Percentiles rank a stretch among this genome's conserved stretches.
phyloP scores from a whole-genome alignment of 176 grass and related monocot species.

The Paspalum vaginatum region DNA sequence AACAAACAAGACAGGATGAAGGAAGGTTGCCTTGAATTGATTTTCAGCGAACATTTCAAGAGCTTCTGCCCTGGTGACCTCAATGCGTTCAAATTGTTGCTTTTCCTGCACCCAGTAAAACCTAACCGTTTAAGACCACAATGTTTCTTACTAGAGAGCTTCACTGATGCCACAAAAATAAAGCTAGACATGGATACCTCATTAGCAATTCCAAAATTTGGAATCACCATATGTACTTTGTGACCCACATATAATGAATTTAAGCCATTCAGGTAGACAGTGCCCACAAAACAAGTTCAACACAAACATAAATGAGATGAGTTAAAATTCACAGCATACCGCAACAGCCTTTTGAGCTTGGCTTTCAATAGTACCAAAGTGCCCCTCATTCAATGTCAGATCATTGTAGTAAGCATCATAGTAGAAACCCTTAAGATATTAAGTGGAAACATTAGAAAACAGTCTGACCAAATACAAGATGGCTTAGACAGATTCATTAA shows the following conservation, averaged over 20 bases:
- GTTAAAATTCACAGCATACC: slow-evolving; percentile 54
- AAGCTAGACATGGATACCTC: not conserved
- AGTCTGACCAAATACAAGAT: not conserved
- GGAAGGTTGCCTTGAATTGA: slow-evolving; percentile 81
- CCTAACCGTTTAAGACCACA: not conserved
- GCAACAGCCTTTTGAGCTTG: slow-evolving; percentile 87
- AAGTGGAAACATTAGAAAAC: slow-evolving; percentile 37
- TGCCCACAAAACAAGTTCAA: slow-evolving; percentile 22
- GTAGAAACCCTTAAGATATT: slow-evolving; percentile 79
- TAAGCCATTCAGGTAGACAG: not conserved
- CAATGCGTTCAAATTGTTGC: slow-evolving; percentile 95
- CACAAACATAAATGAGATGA: slow-evolving; percentile 17
- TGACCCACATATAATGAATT: not conserved
- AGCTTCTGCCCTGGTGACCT: slow-evolving; percentile 88
- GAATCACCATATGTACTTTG: not conserved
- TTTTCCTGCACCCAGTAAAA: slow-evolving; percentile 74
- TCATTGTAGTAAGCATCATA: slow-evolving; percentile 93
- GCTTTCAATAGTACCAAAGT: slow-evolving; percentile 78
- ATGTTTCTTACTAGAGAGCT: slow-evolving; percentile 20
- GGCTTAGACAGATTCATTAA: not conserved
- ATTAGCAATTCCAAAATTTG: not conserved
- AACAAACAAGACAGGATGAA: slow-evolving; percentile 1
- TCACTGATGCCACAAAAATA: slow-evolving; percentile 14
- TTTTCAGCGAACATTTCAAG: slow-evolving; percentile 96
- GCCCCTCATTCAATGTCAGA: slow-evolving; percentile 81